Base-by-base conservation (phyloP, 352 stramenopile genomes). In the Globisporangium megalacanthum region DNA sequence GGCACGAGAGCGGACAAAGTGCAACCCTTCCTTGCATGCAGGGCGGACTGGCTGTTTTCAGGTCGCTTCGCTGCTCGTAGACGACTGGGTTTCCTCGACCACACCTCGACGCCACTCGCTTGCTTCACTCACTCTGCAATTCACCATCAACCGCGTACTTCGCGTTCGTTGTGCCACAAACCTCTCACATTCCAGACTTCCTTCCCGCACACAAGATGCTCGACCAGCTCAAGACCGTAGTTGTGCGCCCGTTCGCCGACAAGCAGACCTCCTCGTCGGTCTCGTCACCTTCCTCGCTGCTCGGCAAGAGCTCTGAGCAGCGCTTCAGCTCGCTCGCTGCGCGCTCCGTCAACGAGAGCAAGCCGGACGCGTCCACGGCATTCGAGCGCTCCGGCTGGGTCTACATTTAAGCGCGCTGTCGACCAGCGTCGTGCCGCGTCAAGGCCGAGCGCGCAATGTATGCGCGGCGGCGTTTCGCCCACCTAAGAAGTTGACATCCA, bases 381-480 rank as follows among this genome's bases (percentile, higher is more conserved):
- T 90, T 90, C 56, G 77, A 90, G 61, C 77, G 77, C 50, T 90
- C 80, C 20, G 80, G 80, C 42, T 90, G 80, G 80, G 72, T 71
- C 15, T 90, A 75, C 70, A 90, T 90, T 57, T 90, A 73, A 79
- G 42, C 49, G n/a, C 15, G 35, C 35, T 39, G 6, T 39, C 35
- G 6, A 13, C 10, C 10, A 13, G 35, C 35, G 35, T 39, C 35
- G 2, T 5, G 35, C 10, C 6, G 35, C 35, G 6, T 39, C 35
- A 29, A 29, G 25, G 25, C 25, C 4, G 25, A 29, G 25, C 4
- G 25, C 25, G 25, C 25, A 29, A 29, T 29, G 25, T 29, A 29
- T 4, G 25, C 25, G 25, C 25, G 25, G 25, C 25, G 25, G 25
- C 25, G 25, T 29, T 4, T 29, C 25, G 4, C 25, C 25, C 1